Conservation (phyloP, 176 grass and related monocot species). For the Phragmites australis region DNA sequence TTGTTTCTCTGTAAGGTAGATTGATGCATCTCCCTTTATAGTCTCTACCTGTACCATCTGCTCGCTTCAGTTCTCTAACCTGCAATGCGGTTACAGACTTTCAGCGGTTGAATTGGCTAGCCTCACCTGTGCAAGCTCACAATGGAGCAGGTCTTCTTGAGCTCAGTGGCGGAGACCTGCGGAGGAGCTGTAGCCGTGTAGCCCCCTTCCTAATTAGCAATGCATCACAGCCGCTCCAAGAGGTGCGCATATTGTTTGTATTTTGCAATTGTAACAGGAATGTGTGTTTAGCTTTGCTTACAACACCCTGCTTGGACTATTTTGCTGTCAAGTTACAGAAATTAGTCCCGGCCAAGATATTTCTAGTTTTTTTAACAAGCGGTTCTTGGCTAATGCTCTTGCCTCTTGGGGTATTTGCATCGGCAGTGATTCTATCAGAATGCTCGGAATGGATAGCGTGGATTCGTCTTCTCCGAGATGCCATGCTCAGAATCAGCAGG, state of each 20-base stretch:
- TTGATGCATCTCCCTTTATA: slow-evolving; percentile 26
- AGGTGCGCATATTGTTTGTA: slow-evolving; percentile 26
- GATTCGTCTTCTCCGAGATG: slow-evolving; percentile 51
- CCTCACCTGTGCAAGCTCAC: neutral
- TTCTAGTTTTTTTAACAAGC: neutral
- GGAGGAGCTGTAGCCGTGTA: slow-evolving; percentile 3
- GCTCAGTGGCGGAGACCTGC: neutral
- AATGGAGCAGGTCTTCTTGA: slow-evolving; percentile 32
- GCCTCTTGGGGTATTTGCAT: slow-evolving; percentile 4
- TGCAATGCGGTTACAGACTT: neutral
- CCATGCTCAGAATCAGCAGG: slow-evolving; percentile 42
- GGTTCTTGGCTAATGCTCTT: slow-evolving; percentile 11
- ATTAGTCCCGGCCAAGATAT: neutral
- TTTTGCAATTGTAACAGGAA: neutral
- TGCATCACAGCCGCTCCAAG: slow-evolving; percentile 34
- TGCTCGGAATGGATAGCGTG: slow-evolving; percentile 31
- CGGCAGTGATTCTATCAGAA: slow-evolving; percentile 40
- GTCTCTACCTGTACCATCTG: slow-evolving; percentile 11
- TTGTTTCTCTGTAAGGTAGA: slow-evolving; percentile 35
- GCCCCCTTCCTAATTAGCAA: neutral
- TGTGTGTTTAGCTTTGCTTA: neutral
- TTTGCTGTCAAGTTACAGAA: neutral
- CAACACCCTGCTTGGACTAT: neutral
- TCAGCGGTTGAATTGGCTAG: neutral
- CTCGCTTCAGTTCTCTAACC: slow-evolving; percentile 22